These are phyloP conservation scores for Xanthoparmelia taractica DNA, from an alignment of 495 filamentous ascomycete genomes.

Conservation along the genomic window DNA sequence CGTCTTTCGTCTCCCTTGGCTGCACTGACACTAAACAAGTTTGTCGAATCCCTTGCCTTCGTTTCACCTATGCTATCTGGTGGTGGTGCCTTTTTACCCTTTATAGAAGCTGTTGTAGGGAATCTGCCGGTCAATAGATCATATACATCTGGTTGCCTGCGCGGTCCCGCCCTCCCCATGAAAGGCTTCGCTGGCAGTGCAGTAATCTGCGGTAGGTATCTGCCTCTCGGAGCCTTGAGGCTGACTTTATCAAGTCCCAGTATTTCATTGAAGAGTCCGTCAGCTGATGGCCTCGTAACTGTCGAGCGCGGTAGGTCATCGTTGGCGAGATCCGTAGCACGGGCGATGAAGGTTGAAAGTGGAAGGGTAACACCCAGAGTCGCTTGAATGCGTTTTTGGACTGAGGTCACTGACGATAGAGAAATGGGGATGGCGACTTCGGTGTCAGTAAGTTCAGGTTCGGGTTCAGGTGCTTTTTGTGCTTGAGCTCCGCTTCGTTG, in stretches of 20 bases:
- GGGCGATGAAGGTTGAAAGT: conserved; percentile 75
- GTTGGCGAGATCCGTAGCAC: conserved; percentile 79
- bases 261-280: conserved; percentile 84
- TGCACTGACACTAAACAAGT: conserved; percentile 73
- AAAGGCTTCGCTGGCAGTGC: conserved; percentile 40
- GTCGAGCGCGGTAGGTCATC: conserved; percentile 65
- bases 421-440: conserved; percentile 66
- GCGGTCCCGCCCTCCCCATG: conserved; percentile 24
- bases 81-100: neutral
- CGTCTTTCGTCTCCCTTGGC: conserved; percentile 70
- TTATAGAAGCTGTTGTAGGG: conserved; percentile 15
- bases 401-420: conserved; percentile 63
- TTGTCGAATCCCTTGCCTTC: conserved; percentile 42
- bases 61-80: conserved; percentile 28
- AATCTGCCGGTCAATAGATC: conserved; percentile 58
- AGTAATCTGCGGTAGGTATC: conserved; percentile 68
- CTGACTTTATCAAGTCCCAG: conserved; percentile 62
- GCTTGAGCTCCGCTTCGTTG: conserved; percentile 5
- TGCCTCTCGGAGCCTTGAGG: conserved; percentile 45
- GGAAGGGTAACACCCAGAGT: conserved; percentile 72
- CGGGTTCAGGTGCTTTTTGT: conserved; percentile 35
- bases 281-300: conserved; percentile 52
- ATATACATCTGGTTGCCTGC: conserved; percentile 56
- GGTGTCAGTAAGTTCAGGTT: conserved; percentile 35
- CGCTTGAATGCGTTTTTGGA: conserved; percentile 69